These are phyloP conservation scores for Butyriboletus appendiculatus DNA, from an alignment of 1,284 basidiomycete genomes.

Conservation along the genomic window DNA sequence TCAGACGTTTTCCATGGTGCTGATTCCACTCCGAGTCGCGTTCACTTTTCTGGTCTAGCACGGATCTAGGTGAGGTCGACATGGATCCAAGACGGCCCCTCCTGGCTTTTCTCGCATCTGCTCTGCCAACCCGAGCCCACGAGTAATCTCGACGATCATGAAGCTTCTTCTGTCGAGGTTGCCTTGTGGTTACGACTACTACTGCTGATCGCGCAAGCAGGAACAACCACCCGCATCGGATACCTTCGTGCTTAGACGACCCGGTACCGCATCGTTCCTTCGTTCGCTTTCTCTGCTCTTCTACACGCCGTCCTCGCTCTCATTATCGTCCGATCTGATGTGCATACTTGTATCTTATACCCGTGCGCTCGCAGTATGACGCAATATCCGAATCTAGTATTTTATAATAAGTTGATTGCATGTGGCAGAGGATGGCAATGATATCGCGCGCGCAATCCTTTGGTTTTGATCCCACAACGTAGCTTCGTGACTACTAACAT, in stretches of 20 bases:
- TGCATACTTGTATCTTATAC: neutral
- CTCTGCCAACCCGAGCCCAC: conserved; percentile 48
- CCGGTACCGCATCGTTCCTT: no score
- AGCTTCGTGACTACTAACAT: conserved; percentile 14
- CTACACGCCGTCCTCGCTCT: neutral
- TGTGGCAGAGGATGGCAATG: neutral
- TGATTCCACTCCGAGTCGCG: conserved; percentile 14
- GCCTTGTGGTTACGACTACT: neutral
- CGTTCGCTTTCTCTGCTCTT: neutral
- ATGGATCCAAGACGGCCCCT: conserved; percentile 46
- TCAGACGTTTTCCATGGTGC: neutral
- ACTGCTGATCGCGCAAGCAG: neutral
- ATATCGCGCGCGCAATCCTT: neutral
- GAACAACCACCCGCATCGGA: neutral
- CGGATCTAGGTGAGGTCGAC: conserved; percentile 12
- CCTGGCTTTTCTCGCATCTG: conserved; percentile 75
- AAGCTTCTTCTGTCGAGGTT: conserved; percentile 3
- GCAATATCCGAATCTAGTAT: no score
- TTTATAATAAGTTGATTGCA: no score
- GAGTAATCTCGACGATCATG: conserved; percentile 20
- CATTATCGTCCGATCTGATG: neutral
- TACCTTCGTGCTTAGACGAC: neutral
- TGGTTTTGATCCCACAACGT: neutral
- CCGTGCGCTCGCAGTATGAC: no score
- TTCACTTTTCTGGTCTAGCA: conserved; percentile 22